Percentiles rank a stretch among this genome's conserved stretches.
Conservation (phyloP, 139 green algal species). For the Micromonas pusilla region DNA sequence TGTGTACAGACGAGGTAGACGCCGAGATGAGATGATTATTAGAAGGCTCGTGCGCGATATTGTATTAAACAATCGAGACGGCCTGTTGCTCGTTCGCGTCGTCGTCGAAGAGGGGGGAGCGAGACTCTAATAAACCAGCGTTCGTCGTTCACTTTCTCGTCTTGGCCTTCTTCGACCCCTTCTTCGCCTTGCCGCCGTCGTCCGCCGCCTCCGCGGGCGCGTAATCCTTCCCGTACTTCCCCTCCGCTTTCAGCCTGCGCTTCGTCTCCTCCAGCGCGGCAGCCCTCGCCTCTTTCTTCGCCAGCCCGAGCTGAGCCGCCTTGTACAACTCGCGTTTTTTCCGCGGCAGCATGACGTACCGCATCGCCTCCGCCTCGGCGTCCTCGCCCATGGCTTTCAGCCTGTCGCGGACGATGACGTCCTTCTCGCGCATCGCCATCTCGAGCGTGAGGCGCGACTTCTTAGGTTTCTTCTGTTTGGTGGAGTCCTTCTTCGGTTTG, state of each 20-base stretch:
- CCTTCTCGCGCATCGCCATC: constrained; percentile 21
- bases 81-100: not conserved
- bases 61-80: too few species aligned
- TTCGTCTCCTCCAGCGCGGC: not conserved
- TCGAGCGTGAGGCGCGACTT: not conserved
- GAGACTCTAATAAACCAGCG: not conserved
- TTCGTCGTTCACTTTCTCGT: not conserved
- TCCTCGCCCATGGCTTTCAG: not conserved
- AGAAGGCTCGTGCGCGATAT: too few species aligned
- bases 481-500: not conserved
- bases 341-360: not conserved
- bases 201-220: not conserved
- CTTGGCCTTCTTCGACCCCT: not conserved
- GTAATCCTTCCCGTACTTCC: too few species aligned
- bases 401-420: constrained; percentile 6
- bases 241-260: not conserved
- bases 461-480: not conserved
- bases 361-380: constrained; percentile 6
- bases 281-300: constrained; percentile 17
- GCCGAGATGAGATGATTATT: too few species aligned
- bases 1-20: too few species aligned
- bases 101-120: too few species aligned
- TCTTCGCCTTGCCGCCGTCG: not conserved
- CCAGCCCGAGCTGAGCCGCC: constrained; percentile 20
- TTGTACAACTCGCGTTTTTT: constrained; percentile 29